Evolutionary conservation across 2,329 filamentous ascomycete genomes (phyloP), one percentile per base, ranked within the genome.

Genomic region (Phaeosphaeriaceae sp.): DNA sequence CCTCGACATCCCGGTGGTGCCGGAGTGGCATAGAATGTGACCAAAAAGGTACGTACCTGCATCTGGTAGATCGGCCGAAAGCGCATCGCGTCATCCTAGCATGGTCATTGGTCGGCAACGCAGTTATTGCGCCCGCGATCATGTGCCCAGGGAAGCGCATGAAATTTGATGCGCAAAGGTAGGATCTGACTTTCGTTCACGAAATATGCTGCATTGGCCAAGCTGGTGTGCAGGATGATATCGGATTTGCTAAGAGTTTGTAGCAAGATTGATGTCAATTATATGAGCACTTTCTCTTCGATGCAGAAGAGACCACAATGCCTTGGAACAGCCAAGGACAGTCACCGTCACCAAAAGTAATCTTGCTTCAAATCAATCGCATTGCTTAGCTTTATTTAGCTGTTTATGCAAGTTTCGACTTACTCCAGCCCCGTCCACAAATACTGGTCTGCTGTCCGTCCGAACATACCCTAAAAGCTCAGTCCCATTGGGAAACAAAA

Each of bases 401-500:
- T 33, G 25, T 41, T 44, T 27, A 48, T 27, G 21, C 47, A 54
- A 54, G 51, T 51, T 40, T 25, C 55, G 45, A 36, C 47, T 33
- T 21, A 45, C 33, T 51, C 40, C 47, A 45, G 33, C 46, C 44
- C 46, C 19, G 33, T 36, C 53, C 36, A 45, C 4, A 31, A 17
- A 51, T 13, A 31, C 13, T 24, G 19, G 21, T 36, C 51, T 45
- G 22, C 51, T 57, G 44, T 20, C 40, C 36, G 13, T 42, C 47
- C 27, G 47, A 48, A 53, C 31, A 57, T 61, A 61, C 53, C 60
- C 60, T 60, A 65, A 56, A 58, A 63, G 22, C 33, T 24, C 62
- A 63, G 56, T 61, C 49, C 54, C 56, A 45, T 10, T 20, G 21
- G 45, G 19, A 44, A 51, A 31, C 21, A 56, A 48, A 56, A 51